Evolutionary conservation across 2,329 filamentous ascomycete genomes (phyloP), one percentile per base, ranked within the genome.

Genomic region (Fusarium mexicanum): DNA sequence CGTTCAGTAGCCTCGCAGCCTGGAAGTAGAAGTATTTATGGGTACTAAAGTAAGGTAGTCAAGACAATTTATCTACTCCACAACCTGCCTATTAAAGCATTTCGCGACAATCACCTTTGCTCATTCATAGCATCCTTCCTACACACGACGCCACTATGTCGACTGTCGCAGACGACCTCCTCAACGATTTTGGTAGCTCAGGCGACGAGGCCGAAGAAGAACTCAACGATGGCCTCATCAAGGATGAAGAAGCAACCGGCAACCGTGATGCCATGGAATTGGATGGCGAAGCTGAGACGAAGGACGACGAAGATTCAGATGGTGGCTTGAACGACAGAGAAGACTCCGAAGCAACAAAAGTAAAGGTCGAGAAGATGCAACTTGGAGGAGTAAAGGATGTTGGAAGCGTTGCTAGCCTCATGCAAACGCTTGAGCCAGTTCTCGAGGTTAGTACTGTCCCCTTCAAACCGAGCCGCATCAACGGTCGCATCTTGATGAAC

Each of bases 131-230:
- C 53, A 33, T 60, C 50, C 11, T 60, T 55, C 58, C 51, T 41
- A 50, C 48, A 54, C 68, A 67, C 54, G 50, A 66, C 73, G 64
- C 65, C 79, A 83, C 71, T 60, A 97, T 98, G 95, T 94, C 96
- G 81, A 97, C 94, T 50, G 89, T 97, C 73, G 96, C 94, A 72
- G 95, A 98, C 79, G 96, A 98, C 82, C 89, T 99, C 17, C 88
- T 98, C 77, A 94, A 96, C 79, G 94, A 97, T 64, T 84, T 84
- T 65, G 83, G 80, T 14, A 83, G 80, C 80, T 94, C 91, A 11
- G 94, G 91, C 59, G 94, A 94, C 60, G 94, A 96, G 77, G 90
- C 88, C 43, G 92, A 92, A 71, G 90, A 90, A 41, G 86, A 90
- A 38, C 86, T 88, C 53, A 86, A 89, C 65, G 85, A 88, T 73